These are phyloP conservation scores for Sporothrix mexicana DNA, from an alignment of 2,329 filamentous ascomycete genomes.

Conservation along the genomic window DNA sequence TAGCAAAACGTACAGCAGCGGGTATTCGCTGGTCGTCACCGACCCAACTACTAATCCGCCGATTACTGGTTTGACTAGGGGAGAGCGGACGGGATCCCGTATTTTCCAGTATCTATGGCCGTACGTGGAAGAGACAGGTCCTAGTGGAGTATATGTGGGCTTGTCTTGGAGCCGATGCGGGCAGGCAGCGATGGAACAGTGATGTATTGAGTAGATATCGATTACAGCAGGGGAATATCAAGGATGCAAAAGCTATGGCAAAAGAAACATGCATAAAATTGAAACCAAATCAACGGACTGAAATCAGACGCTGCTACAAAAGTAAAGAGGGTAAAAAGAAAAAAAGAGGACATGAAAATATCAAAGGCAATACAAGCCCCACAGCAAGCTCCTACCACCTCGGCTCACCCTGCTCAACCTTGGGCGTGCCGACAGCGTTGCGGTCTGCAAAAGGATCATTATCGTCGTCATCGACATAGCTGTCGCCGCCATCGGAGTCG, in stretches of 20 bases:
- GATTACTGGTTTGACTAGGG: not conserved
- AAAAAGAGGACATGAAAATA: not conserved
- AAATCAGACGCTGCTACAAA: constrained; percentile 16
- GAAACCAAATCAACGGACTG: not conserved
- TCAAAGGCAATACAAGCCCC: not conserved
- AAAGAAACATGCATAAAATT: too few species aligned
- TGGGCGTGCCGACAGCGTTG: constrained; percentile 64
- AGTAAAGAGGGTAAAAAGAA: not conserved
- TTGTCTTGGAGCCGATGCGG: not conserved
- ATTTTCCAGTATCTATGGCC: constrained; percentile 31
- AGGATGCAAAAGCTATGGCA: not conserved
- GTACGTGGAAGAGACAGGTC: constrained; percentile 16
- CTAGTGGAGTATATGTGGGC: not conserved
- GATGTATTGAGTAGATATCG: not conserved
- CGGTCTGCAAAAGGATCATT: constrained; percentile 86
- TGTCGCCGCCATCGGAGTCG: constrained; percentile 57
- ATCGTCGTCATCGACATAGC: constrained; percentile 72
- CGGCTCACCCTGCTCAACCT: constrained; percentile 48
- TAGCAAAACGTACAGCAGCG: too few species aligned
- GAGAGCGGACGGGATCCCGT: constrained; percentile 25
- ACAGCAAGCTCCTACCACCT: constrained; percentile 40
- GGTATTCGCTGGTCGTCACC: too few species aligned
- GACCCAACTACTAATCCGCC: too few species aligned
- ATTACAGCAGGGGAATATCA: constrained; percentile 20
- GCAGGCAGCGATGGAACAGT: too few species aligned